phyloP scores from a whole-genome alignment of 441 rosid species.

The Bruguiera hainesii region DNA sequence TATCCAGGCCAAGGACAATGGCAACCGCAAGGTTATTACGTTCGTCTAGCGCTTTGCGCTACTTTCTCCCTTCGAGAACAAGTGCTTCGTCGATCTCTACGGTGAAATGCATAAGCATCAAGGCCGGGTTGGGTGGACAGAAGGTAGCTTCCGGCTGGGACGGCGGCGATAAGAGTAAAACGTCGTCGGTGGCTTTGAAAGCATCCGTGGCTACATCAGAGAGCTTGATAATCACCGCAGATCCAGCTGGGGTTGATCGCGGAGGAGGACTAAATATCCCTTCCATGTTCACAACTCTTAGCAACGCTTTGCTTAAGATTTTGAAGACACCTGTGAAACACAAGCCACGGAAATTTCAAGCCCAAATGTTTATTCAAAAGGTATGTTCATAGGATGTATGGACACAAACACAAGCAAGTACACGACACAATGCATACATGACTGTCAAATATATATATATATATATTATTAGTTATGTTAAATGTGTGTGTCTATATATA shows the following conservation, averaged over 20 bases:
- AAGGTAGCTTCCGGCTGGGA: slow-evolving; percentile 15
- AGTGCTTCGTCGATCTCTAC: slow-evolving; percentile 11
- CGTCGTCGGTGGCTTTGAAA: slow-evolving; percentile 22
- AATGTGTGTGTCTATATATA: too few relatives aligned
- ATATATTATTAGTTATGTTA: too few relatives aligned
- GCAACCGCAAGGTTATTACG: slow-evolving; percentile 42
- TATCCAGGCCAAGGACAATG: slow-evolving; percentile 28
- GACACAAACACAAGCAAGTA: too few relatives aligned
- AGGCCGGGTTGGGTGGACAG: slow-evolving; percentile 22
- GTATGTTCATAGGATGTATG: slow-evolving; percentile 20
- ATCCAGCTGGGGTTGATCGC: slow-evolving; percentile 17
- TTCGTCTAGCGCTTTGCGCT: slow-evolving; percentile 21
- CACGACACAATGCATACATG: too few relatives aligned
- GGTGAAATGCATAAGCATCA: slow-evolving; percentile 22
- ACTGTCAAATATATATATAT: too few relatives aligned
- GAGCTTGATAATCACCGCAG: slow-evolving; percentile 6
- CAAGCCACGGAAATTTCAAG: slow-evolving; percentile 29
- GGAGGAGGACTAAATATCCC: slow-evolving; percentile 20
- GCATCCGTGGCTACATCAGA: slow-evolving; percentile 23
- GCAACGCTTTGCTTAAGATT: slow-evolving; percentile 19
- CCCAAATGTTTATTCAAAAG: slow-evolving; percentile 51
- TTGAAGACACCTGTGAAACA: slow-evolving; percentile 25
- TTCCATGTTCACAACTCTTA: slow-evolving; percentile 20
- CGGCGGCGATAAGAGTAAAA: slow-evolving; percentile 26
- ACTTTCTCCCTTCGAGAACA: slow-evolving; percentile 20